These are phyloP conservation scores for Mycosphaerelloides madeirae DNA, from an alignment of 2,329 filamentous ascomycete genomes.

Conservation along the genomic window DNA sequence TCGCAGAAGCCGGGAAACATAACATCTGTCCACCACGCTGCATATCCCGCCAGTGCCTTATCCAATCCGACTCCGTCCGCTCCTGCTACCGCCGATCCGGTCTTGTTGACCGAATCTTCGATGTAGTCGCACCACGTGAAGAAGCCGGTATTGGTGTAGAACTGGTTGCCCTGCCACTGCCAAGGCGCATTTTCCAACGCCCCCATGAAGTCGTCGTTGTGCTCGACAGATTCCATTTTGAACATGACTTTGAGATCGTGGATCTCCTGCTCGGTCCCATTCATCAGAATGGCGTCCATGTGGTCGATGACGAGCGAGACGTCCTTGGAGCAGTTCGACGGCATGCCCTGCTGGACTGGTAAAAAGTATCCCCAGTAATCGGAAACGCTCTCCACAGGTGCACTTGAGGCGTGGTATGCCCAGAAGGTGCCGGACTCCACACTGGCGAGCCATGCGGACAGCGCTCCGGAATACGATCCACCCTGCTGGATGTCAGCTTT, in stretches of 20 bases:
- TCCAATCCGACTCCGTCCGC: constrained; percentile 49
- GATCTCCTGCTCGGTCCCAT: constrained; percentile 31
- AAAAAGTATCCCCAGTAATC: constrained; percentile 58
- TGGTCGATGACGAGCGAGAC: constrained; percentile 50
- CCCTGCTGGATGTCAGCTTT: constrained; percentile 31
- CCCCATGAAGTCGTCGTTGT: constrained; percentile 51
- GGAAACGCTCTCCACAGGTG: constrained; percentile 51
- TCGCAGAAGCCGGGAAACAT: constrained; percentile 46
- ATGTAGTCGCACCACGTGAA: constrained; percentile 43
- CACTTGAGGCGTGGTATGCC: constrained; percentile 56
- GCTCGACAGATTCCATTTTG: constrained; percentile 46
- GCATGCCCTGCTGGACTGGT: constrained; percentile 55
- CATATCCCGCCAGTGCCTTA: constrained; percentile 52
- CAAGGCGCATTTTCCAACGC: constrained; percentile 54
- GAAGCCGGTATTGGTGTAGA: constrained; percentile 43
- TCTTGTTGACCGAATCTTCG: constrained; percentile 25
- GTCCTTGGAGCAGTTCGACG: constrained; percentile 54
- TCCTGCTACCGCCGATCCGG: constrained; percentile 19
- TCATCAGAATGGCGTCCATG: constrained; percentile 36
- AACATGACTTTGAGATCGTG: constrained; percentile 49
- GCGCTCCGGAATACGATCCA: constrained; percentile 54
- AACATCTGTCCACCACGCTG: constrained; percentile 47
- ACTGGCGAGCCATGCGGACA: constrained; percentile 53
- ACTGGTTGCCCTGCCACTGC: constrained; percentile 53
- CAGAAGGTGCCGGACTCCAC: constrained; percentile 54